Percentiles rank a stretch among this genome's conserved stretches.
These are phyloP conservation scores for Fomitiporia mediterranea DNA, from an alignment of 1,284 basidiomycete genomes.

Conservation along the genomic window DNA sequence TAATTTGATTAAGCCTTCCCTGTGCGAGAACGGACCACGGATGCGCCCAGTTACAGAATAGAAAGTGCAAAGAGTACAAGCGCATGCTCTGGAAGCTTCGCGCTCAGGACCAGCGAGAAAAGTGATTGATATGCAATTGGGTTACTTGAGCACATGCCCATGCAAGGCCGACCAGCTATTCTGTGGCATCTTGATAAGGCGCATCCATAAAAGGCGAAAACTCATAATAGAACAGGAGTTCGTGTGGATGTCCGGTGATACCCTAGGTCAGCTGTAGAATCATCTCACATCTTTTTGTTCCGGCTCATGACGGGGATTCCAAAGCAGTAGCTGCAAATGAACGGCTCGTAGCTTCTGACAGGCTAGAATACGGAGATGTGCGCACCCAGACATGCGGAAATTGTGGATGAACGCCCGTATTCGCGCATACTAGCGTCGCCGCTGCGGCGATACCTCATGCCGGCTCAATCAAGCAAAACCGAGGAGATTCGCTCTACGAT, in stretches of 20 bases:
- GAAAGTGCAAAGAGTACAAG: background rate
- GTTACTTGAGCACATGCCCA: background rate
- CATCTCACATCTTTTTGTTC: conserved; percentile 4
- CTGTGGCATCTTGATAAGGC: background rate
- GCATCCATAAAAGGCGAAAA: background rate
- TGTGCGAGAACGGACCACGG: background rate
- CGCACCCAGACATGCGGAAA: background rate
- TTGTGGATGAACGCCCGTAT: background rate
- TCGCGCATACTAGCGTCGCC: background rate
- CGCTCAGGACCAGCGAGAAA: background rate
- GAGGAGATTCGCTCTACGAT: background rate
- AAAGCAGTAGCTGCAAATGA: background rate
- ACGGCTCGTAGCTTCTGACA: background rate
- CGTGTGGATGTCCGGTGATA: background rate
- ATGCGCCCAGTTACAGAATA: background rate
- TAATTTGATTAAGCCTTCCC: background rate
- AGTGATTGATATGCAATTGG: background rate
- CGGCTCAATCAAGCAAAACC: background rate
- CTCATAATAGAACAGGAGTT: background rate
- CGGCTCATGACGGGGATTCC: background rate
- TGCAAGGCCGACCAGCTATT: background rate
- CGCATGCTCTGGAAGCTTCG: background rate
- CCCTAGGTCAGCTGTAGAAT: background rate
- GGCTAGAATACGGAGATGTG: background rate
- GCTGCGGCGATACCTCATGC: background rate